phyloP scores from a whole-genome alignment of 306 rosid species.

The Prosopis cineraria region DNA sequence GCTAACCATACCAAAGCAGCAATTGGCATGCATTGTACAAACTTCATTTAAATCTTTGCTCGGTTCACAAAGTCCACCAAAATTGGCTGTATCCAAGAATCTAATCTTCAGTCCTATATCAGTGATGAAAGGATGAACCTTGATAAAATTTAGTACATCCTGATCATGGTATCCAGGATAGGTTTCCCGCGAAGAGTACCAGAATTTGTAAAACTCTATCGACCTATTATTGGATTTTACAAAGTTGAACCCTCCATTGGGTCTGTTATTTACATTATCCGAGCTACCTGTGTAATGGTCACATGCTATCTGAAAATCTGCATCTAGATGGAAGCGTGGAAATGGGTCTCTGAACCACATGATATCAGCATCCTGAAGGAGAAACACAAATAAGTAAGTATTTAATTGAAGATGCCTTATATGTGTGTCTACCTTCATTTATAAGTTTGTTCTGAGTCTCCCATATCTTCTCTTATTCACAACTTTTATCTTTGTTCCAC shows the following conservation, averaged over 20 bases:
- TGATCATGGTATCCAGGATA: slow-evolving; percentile 93
- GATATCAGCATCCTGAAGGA: slow-evolving; percentile 87
- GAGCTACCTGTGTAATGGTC: slow-evolving; percentile 78
- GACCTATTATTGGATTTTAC: slow-evolving; percentile 86
- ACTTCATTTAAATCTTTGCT: slow-evolving; percentile 90
- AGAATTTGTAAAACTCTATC: slow-evolving; percentile 78
- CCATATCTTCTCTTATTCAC: not conserved
- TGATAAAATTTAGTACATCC: slow-evolving; percentile 90
- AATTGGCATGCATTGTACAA: slow-evolving; percentile 97
- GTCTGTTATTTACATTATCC: slow-evolving; percentile 67
- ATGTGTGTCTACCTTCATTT: slow-evolving; percentile 25
- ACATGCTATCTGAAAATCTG: slow-evolving; percentile 93
- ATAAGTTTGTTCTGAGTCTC: not conserved
- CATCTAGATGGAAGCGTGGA: slow-evolving; percentile 67
- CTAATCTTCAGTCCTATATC: slow-evolving; percentile 67
- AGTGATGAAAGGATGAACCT: slow-evolving; percentile 59
- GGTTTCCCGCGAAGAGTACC: slow-evolving; percentile 76
- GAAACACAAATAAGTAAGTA: slow-evolving; percentile 25
- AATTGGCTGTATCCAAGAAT: slow-evolving; percentile 85
- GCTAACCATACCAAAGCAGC: slow-evolving; percentile 81
- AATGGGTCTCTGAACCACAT: slow-evolving; percentile 99
- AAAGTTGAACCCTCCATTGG: slow-evolving; percentile 93
- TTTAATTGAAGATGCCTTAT: slow-evolving; percentile 27
- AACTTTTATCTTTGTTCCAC: not conserved
- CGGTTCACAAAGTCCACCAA: slow-evolving; percentile 97